phyloP scores from a whole-genome alignment of 345 rosid genomes.

The Populus euphratica region DNA sequence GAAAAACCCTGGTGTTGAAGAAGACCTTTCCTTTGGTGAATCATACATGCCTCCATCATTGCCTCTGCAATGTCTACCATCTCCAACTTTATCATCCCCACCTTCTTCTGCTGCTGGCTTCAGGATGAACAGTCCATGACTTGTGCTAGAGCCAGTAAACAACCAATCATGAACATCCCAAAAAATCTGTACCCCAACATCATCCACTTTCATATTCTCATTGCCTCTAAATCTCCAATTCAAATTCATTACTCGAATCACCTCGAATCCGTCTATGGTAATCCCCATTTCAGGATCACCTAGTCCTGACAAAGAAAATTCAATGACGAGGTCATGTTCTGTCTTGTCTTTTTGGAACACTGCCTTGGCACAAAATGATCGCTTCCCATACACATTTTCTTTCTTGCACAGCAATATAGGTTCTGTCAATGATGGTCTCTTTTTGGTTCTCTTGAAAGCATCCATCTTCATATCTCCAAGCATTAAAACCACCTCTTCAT shows the following conservation, averaged over 20 bases:
- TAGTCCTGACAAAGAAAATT: slow-evolving; percentile 46
- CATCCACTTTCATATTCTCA: slow-evolving; percentile 45
- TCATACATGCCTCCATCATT: slow-evolving; percentile 11
- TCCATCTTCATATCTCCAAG: slow-evolving; percentile 55
- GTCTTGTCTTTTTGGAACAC: slow-evolving; percentile 29
- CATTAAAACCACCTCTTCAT: slow-evolving; percentile 42
- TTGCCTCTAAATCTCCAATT: slow-evolving; percentile 79
- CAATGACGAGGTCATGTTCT: slow-evolving; percentile 60
- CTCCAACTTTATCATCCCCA: neutral
- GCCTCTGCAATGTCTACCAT: slow-evolving; percentile 1
- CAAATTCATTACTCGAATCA: slow-evolving; percentile 51
- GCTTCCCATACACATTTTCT: slow-evolving; percentile 62
- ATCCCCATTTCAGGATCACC: slow-evolving; percentile 78
- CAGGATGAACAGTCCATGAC: slow-evolving; percentile 55
- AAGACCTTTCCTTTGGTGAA: slow-evolving; percentile 13
- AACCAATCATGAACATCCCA: slow-evolving; percentile 86
- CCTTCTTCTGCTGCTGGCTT: slow-evolving; percentile 28
- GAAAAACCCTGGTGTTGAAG: slow-evolving; percentile 36
- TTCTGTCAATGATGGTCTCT: slow-evolving; percentile 35
- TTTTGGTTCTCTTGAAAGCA: slow-evolving; percentile 58
- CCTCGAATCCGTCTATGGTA: slow-evolving; percentile 46
- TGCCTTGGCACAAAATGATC: slow-evolving; percentile 54
- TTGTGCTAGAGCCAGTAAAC: slow-evolving; percentile 37
- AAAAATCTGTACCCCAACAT: slow-evolving; percentile 41
- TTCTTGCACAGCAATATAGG: slow-evolving; percentile 63